Evolutionary conservation across 163 green algal genomes (phyloP), one percentile per base, ranked within the genome.

Genomic region (Chlorella variabilis): DNA sequence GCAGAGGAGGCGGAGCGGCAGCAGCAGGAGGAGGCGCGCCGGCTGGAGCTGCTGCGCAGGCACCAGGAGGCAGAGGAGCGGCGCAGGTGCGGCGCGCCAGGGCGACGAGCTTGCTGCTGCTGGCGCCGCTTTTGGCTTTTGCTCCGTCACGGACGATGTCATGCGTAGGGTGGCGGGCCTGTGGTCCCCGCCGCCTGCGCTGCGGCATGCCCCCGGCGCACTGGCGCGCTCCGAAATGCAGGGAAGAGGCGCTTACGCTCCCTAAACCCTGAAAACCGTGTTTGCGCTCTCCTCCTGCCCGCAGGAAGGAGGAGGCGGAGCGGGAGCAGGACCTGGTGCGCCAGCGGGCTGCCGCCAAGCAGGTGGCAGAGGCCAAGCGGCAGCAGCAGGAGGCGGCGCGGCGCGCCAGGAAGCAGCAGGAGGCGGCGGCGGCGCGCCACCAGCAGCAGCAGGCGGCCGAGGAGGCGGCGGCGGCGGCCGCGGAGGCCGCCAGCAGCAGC

Each of bases 11-110:
- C 56, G 7, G 69, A 88, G 74, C 42, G 45, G 15, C 70, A 63
- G 59, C 34, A 68, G 59, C 41, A 45, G 45, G 81, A 84, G 58
- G 48, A 82, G 54, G 23, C 20, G 68, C 77, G 83, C 11, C 68
- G 59, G 42, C 49, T 77, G 58, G 81, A 78, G 61, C 80, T 87
- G 77, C 48, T 78, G 82, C 59, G 59, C 33, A 62, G 82, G 75
- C 54, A 71, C 33, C n/a, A 41, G 66, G 56, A 59, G 61, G 69
- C 81, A 1, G 74, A 78, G 21, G 71, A 80, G 71, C 71, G 61
- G 23, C 76, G 76, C 9, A 61, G 73, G 56, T 71, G 58, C 20
- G 39, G 8, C 8, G 38, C 31, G 27, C 45, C 15, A n/a, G n/a
- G n/a, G n/a, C n/a, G n/a, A n/a, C n/a, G n/a, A n/a, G n/a, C n/a